Base-by-base conservation (phyloP, 2,329 filamentous ascomycete genomes). In the Apiospora marii region DNA sequence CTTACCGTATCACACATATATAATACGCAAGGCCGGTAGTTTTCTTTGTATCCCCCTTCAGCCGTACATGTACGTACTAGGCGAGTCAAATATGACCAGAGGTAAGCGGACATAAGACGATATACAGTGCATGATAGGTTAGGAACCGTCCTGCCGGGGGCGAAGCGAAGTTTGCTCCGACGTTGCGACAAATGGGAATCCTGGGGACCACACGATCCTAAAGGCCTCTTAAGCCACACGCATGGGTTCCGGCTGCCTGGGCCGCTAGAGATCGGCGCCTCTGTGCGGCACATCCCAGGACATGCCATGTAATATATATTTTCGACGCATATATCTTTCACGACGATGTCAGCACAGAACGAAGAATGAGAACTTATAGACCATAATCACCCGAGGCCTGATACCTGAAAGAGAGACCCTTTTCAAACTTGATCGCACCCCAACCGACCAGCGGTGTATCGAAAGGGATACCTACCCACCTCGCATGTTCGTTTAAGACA, bases 201-300 rank as follows among this genome's bases (percentile, higher is more conserved):
- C 34, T 64, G 34, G 58, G 8, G 7, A 41, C 37, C 37, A 64
- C 4, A n/a, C 30, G 34, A n/a, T 37, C 10, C 34, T 4, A 10
- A 12, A 64, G 34, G 1, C 51, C 24, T 16, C 22, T 41, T 34
- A 41, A 10, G 58, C 58, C 58, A 61, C 53, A 61, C 30, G n/a
- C 12, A 30, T 30, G 27, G 34, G 12, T 41, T 41, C 58, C 58
- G 41, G 34, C 58, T 64, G 41, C 58, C 12, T 64, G 34, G 58
- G 34, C 58, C 58, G 58, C 58, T 64, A 64, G 34, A 64, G 58
- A 64, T 41, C 53, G 53, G 53, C 30, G 53, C 30, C 53, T 61
- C 53, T 37, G 53, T 22, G 53, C 53, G 53, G 53, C 53, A 61
- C 53, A 61, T 37, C 30, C 30, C 6, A 22, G 16, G 2, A 48